Base-by-base conservation (phyloP, 2,329 filamentous ascomycete genomes). In the Sphaerulina musiva region DNA sequence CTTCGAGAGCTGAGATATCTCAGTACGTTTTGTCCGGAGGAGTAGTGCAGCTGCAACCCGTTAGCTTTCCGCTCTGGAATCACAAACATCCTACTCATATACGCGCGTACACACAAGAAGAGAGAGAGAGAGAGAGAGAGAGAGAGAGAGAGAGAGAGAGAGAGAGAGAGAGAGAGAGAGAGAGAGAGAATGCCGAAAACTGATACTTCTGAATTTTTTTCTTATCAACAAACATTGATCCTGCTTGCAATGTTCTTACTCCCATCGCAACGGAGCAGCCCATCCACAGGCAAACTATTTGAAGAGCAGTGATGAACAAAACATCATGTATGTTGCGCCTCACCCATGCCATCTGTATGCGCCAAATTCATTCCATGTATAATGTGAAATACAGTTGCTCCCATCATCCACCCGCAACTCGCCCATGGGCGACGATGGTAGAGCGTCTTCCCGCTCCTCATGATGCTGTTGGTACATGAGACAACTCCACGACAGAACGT, bases 391-490 rank as follows among this genome's bases (percentile, higher is more conserved):
- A 50, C 48, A 50, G 39, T 29, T 43, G 40, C 40, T 42, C 39
- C 47, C 42, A 44, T 50, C 48, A 50, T 50, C 34, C 44, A 17
- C 26, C 38, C 10, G 26, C 40, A 38, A 43, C 40, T 41, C 48
- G 48, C 48, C 48, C 29, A 40, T 26, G 17, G 48, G 40, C 29
- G 17, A 50, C 23, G 29, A 42, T 36, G 36, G 14, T 34, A 42
- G 48, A 34, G 39, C 39, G 48, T 31, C 48, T 34, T 50, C 38
- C 39, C 39, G 41, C 40, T 44, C 48, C 48, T 41, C 26, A 39
- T 14, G 51, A 47, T 53, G 44, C 36, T 53, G 46, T 40, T 49
- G 44, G 17, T 48, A 53, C 51, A 53, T 47, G 44, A 32, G 43
- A 41, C 14, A 29, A 42, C 51, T 39, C 44, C 44, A 45, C 23